Conservation (phyloP, 2,329 filamentous ascomycete species). For the Talaromyces sp. region DNA sequence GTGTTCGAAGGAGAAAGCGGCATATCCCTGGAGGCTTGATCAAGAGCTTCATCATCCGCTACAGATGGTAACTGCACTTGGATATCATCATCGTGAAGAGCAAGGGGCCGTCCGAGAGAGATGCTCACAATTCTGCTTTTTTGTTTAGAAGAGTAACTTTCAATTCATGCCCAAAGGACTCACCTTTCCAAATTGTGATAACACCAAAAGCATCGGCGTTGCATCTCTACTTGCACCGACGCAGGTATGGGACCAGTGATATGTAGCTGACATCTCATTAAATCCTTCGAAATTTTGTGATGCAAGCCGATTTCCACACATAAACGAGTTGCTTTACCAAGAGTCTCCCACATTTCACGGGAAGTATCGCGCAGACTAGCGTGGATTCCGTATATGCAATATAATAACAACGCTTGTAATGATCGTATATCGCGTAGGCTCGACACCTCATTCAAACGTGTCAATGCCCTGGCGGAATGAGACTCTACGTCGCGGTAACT, state of each 20-base stretch:
- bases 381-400: constrained; percentile 5
- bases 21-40: not conserved
- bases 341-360: constrained; percentile 3
- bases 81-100: constrained; percentile 10
- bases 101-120: constrained; percentile 4
- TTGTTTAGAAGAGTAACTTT: not conserved
- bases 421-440: not conserved
- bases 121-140: constrained; percentile 9
- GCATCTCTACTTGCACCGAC: not conserved
- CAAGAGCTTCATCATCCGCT: not conserved
- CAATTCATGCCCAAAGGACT: not conserved
- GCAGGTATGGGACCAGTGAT: constrained; percentile 1
- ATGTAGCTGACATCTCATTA: not conserved
- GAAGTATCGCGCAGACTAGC: constrained; percentile 4
- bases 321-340: constrained; percentile 2
- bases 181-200: constrained; percentile 6
- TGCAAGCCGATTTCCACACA: constrained; percentile 2
- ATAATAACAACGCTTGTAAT: constrained; percentile 2
- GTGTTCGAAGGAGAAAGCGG: not conserved
- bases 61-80: constrained; percentile 4
- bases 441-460: not conserved
- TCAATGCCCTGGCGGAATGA: constrained; percentile 1
- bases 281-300: not conserved
- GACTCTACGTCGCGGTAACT: constrained; percentile 3
- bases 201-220: constrained; percentile 7